Base-by-base conservation (phyloP, 768 basidiomycete genomes). In the Rickenella mellea region DNA sequence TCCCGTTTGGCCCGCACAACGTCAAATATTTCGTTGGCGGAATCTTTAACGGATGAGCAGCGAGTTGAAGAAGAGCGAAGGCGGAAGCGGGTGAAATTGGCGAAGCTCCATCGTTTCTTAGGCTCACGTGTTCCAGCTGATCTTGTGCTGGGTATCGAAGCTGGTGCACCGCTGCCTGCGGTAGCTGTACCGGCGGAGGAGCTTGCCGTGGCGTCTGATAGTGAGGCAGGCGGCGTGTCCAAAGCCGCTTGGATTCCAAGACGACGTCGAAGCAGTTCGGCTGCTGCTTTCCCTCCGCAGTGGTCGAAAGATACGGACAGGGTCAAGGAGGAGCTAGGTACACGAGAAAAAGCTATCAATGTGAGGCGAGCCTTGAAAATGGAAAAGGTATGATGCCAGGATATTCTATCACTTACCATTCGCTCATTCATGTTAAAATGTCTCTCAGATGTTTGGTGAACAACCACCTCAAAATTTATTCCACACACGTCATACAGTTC, bases 331-430 rank as follows among this genome's bases (percentile, higher is more conserved):
- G 80, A 84, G 45, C 68, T 90, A 37, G 71, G 78, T 51, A 76
- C 76, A 22, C 69, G 64, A 48, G 85, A 89, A 56, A 87, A 86
- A 64, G 80, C 82, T 11, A 73, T 82, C 54, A 84, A 83, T 52
- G 85, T 91, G 35, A 71, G 78, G 38, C 65, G 88, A 39, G 86
- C 85, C 28, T 70, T 80, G 55, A 91, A 90, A 62, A 89, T 91
- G 85, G 85, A 89, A 61, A 82, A 83, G 76, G 87, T 83, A 42
- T 24, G 69, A 56, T 29, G n/a, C 8, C 10, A 19, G 21, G 7
- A 25, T 33, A 22, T 29, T 27, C 27, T 10, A 21, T 40, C 22
- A 17, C 22, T 35, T 22, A 25, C 19, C 19, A 33, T 49, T 48
- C 35, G 42, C 42, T 40, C 35, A 8, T n/a, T 49, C 27, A 43